A percentile compares a stretch with the other conserved stretches of the same genome.
phyloP scores from a whole-genome alignment of 2,329 filamentous ascomycete genomes.

The Didymosphaeria variabile region DNA sequence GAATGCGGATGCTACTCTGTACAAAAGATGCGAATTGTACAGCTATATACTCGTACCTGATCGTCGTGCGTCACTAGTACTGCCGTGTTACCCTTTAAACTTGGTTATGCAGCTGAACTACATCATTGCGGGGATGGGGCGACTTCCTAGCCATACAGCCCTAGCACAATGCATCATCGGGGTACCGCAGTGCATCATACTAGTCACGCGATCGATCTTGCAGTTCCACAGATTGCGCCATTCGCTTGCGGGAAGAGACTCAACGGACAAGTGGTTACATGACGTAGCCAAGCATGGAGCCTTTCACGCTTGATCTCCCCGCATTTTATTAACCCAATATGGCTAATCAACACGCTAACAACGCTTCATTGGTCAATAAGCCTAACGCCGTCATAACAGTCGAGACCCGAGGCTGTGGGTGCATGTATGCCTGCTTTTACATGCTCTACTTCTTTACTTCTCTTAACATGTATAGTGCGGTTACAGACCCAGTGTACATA shows the following conservation, averaged over 20 bases:
- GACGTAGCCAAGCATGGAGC: not conserved
- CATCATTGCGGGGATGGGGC: conserved; percentile 7
- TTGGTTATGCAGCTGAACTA: conserved; percentile 3
- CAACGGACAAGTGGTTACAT: not conserved
- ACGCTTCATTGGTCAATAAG: not conserved
- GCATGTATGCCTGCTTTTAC: too few species aligned
- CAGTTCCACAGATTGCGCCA: not conserved
- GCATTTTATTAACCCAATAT: not conserved
- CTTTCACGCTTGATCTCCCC: not conserved
- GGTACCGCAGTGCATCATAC: not conserved
- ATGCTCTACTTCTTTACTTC: too few species aligned
- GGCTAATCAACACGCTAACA: not conserved
- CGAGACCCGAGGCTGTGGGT: too few species aligned
- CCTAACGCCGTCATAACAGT: not conserved
- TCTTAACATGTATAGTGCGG: too few species aligned
- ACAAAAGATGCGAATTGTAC: not conserved
- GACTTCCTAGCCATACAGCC: not conserved
- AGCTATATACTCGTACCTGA: conserved; percentile 4
- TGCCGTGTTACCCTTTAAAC: not conserved
- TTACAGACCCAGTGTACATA: too few species aligned
- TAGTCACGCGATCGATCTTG: not conserved
- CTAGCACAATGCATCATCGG: not conserved
- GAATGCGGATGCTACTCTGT: not conserved
- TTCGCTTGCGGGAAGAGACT: not conserved
- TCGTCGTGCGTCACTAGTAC: conserved; percentile 2